These are phyloP conservation scores for Aureobasidium sp. DNA, from an alignment of 2,329 filamentous ascomycete species.

Conservation along the genomic window DNA sequence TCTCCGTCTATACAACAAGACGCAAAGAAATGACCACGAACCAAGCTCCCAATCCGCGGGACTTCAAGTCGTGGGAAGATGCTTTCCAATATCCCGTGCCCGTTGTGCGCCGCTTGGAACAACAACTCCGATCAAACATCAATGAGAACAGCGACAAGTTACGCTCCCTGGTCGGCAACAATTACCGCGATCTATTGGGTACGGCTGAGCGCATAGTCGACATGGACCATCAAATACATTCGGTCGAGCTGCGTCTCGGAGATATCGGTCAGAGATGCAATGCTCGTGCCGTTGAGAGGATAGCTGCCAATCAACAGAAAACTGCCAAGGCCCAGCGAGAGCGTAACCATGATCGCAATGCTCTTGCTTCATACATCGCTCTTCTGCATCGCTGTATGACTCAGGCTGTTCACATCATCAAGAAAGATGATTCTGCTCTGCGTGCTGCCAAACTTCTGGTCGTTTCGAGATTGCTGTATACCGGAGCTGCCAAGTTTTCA, in stretches of 20 bases:
- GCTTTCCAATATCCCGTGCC: conserved; percentile 61
- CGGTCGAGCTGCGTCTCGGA: conserved; percentile 63
- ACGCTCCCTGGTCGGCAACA: conserved; percentile 57
- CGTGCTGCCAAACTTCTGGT: conserved; percentile 61
- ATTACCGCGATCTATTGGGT: conserved; percentile 82
- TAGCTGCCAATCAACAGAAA: conserved; percentile 40
- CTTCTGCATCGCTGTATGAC: conserved; percentile 48
- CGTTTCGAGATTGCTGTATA: conserved; percentile 66
- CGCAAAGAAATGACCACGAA: conserved; percentile 34
- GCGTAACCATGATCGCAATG: conserved; percentile 6
- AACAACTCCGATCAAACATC: conserved; percentile 56
- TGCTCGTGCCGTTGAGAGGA: conserved; percentile 59
- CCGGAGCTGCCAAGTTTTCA: conserved; percentile 55
- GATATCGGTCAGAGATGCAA: conserved; percentile 73
- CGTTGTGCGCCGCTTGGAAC: conserved; percentile 55
- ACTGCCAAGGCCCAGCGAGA: conserved; percentile 17
- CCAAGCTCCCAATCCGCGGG: conserved; percentile 50
- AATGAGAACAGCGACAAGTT: conserved; percentile 60
- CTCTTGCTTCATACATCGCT: conserved; percentile 50
- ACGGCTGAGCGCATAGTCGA: conserved; percentile 90
- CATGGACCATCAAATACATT: conserved; percentile 73
- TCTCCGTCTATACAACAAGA: background rate
- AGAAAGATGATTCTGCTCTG: conserved; percentile 44
- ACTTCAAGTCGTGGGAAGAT: conserved; percentile 57
- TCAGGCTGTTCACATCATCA: conserved; percentile 48